Conservation (phyloP, 805 yeast species). For the Candida cerambycidarum region DNA sequence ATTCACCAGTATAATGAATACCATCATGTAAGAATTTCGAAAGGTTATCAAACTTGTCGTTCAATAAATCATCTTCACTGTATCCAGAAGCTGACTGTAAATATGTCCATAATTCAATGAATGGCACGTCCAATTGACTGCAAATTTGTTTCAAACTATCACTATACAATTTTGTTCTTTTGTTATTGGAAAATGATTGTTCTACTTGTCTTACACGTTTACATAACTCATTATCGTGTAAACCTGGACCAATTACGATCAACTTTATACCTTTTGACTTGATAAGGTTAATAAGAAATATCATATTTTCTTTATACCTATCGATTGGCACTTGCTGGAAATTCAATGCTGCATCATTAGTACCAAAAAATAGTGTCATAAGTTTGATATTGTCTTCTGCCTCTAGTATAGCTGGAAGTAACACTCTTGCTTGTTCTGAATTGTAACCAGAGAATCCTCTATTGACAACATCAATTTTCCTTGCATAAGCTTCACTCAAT, state of each 20-base stretch:
- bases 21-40: slow-evolving; percentile 44
- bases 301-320: slow-evolving; percentile 49
- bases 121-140: slow-evolving; percentile 47
- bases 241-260: slow-evolving; percentile 63
- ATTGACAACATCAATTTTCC: slow-evolving; percentile 66
- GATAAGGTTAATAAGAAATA: slow-evolving; percentile 40
- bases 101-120: slow-evolving; percentile 52
- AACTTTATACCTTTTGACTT: slow-evolving; percentile 45
- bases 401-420: slow-evolving; percentile 45
- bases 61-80: slow-evolving; percentile 39
- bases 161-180: slow-evolving; percentile 48
- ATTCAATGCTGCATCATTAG: slow-evolving; percentile 58
- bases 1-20: slow-evolving; percentile 56
- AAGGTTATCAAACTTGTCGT: slow-evolving; percentile 27
- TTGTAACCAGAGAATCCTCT: slow-evolving; percentile 82
- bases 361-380: slow-evolving; percentile 71
- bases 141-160: slow-evolving; percentile 51
- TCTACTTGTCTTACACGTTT: background rate
- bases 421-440: slow-evolving; percentile 52
- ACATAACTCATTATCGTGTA: slow-evolving; percentile 41
- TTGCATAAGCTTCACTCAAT: slow-evolving; percentile 47
- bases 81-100: slow-evolving; percentile 36
- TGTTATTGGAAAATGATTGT: slow-evolving; percentile 37
- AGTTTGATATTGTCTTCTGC: slow-evolving; percentile 41
- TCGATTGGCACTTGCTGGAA: slow-evolving; percentile 50